These are phyloP conservation scores for Kingdonia uniflora DNA, from an alignment of 164 flowering plant species.

Conservation along the genomic window DNA sequence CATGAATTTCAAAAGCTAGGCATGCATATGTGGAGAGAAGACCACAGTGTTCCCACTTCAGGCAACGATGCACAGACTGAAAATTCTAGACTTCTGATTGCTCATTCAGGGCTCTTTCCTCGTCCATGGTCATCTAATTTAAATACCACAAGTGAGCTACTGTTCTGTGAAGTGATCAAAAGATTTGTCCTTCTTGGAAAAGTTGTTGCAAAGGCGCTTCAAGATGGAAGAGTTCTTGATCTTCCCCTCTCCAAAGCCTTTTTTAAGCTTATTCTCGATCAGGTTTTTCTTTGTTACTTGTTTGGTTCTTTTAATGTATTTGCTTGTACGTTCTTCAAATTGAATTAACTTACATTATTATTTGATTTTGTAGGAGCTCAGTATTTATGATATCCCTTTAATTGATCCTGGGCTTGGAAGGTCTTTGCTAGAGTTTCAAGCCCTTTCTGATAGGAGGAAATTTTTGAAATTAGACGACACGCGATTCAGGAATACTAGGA, in stretches of 20 bases:
- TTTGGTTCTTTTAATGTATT: neutral
- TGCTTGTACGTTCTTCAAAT: neutral
- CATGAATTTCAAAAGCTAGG: slow-evolving; percentile 76
- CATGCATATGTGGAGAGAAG: slow-evolving; percentile 87
- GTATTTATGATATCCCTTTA: slow-evolving; percentile 56
- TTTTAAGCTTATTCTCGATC: slow-evolving; percentile 68
- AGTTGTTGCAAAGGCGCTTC: slow-evolving; percentile 80
- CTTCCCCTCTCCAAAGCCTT: slow-evolving; percentile 77
- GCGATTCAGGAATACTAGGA: slow-evolving; percentile 36
- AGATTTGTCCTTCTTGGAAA: slow-evolving; percentile 76
- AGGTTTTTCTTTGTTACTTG: slow-evolving; percentile 35
- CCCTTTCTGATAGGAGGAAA: slow-evolving; percentile 45
- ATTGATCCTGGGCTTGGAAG: slow-evolving; percentile 84
- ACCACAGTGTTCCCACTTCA: slow-evolving; percentile 16
- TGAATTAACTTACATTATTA: slow-evolving; percentile 1
- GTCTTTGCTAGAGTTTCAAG: slow-evolving; percentile 71
- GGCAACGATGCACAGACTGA: slow-evolving; percentile 8
- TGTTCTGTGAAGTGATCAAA: slow-evolving; percentile 44
- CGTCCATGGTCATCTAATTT: slow-evolving; percentile 65
- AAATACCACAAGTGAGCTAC: slow-evolving; percentile 19
- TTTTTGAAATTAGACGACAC: slow-evolving; percentile 20
- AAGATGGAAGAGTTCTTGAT: slow-evolving; percentile 90
- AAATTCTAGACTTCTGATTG: slow-evolving; percentile 17
- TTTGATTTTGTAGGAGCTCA: slow-evolving; percentile 49
- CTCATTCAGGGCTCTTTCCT: slow-evolving; percentile 76